Conservation (phyloP, 179 eudicot species). For the Beta corolliflora region DNA sequence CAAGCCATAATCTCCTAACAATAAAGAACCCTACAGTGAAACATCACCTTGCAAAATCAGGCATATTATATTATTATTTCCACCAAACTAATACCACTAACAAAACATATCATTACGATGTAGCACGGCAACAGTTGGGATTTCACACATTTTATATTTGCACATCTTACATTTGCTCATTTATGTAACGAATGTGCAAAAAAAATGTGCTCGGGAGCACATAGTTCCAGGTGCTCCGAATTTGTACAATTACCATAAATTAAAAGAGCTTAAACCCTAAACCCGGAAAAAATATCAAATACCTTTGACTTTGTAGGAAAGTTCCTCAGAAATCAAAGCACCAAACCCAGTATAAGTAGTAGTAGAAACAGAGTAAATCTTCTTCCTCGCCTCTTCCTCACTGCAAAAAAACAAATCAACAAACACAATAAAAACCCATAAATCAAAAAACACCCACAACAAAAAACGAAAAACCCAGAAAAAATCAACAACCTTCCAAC, state of each 20-base stretch:
- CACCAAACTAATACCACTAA: background rate
- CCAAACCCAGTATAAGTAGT: conserved; percentile 94
- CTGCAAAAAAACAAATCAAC: conserved; percentile 34
- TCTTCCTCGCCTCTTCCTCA: conserved; percentile 95
- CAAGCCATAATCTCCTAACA: background rate
- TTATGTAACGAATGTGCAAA: too few relatives aligned
- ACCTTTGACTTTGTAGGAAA: conserved; percentile 92
- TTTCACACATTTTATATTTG: too few relatives aligned
- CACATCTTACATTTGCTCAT: too few relatives aligned
- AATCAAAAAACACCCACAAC: background rate
- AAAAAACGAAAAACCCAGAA: background rate
- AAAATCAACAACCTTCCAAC: conserved; percentile 63
- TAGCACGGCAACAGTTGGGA: too few relatives aligned
- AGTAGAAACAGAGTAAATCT: conserved; percentile 86
- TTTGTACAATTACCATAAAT: too few relatives aligned
- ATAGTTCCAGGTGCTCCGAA: too few relatives aligned
- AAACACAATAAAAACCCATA: background rate
- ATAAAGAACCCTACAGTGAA: too few relatives aligned
- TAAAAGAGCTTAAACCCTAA: background rate
- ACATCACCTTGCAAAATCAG: background rate
- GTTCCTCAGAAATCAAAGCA: conserved; percentile 87
- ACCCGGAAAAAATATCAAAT: background rate
- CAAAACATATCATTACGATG: too few relatives aligned
- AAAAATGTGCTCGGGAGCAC: too few relatives aligned
- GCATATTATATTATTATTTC: background rate